Base-by-base conservation (phyloP, 2,329 filamentous ascomycete species). In the Fusarium sp. region DNA sequence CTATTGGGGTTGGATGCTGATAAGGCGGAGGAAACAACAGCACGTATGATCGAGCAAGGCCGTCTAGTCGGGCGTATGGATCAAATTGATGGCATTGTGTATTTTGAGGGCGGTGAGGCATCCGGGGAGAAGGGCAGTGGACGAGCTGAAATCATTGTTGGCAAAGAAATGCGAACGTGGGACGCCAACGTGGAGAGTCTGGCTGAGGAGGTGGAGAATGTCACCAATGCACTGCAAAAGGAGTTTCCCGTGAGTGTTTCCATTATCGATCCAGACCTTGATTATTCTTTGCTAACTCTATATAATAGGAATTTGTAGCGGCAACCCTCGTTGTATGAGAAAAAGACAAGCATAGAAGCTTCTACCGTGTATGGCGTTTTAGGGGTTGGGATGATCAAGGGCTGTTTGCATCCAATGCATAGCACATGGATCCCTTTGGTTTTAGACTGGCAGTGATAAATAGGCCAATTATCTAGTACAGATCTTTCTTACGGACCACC, bases 1-100 rank as follows among this genome's bases (percentile, higher is more conserved):
- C 85, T 98, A 37, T 84, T 99, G 16, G 94, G 93, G 1, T 85
- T 98, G 7, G 89, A 93, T 61, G 89, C 88, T 0, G 92, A 92
- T 52, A 92, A 91, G 78, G 95, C 95, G 6, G 96, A 99, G 83
- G 90, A 92, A 61, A 98, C 96, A 55, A 96, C 95, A 15, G 94
- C 95, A 7, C 87, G 89, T 73, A 99, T 99, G 96, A 93, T 99
- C 74, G 94, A 98, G 83, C 94, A 98, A 80, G 94, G 93, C 12
- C 89, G 96, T 31, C 81, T 99, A 52, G 88, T 91, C 5, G 96
- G 95, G 10, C 90, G 91, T 59, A 98, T 99, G 75, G 95, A 99
- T 80, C 96, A 99, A 83, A 94, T 99, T 59, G 93, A 94, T 58
- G 87, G 92, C 16, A 83, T 94, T 13, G 94, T 99, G 63, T 94